These are phyloP conservation scores for Arctium lappa DNA, from an alignment of 129 eudicot species.

Conservation along the genomic window DNA sequence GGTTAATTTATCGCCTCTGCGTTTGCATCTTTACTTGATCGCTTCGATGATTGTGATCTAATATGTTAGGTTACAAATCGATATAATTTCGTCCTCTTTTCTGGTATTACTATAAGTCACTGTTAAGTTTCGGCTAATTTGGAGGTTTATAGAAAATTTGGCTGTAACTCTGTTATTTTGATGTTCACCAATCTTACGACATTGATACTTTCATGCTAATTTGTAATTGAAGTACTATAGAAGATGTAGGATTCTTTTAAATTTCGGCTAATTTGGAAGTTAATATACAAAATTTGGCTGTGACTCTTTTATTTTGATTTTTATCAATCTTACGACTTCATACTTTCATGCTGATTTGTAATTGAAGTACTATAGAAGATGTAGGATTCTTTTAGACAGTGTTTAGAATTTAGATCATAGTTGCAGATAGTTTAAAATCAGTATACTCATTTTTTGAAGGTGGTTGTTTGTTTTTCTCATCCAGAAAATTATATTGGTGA, in stretches of 20 bases:
- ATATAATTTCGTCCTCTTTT: background rate
- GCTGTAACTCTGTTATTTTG: background rate
- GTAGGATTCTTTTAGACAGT: background rate
- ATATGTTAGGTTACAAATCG: background rate
- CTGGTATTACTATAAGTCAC: background rate
- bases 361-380: background rate
- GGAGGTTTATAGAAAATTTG: background rate
- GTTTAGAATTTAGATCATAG: background rate
- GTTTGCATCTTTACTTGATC: background rate
- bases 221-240: background rate
- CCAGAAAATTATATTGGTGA: constrained; percentile 6
- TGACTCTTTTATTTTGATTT: background rate
- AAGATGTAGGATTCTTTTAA: background rate
- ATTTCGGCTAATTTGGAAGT: background rate
- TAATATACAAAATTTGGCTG: background rate
- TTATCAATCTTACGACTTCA: background rate
- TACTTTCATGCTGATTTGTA: constrained; percentile 1
- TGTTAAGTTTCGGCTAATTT: background rate
- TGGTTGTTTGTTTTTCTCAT: background rate
- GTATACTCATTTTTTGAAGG: background rate
- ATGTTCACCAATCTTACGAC: background rate
- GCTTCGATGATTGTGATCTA: background rate
- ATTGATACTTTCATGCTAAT: constrained; percentile 3
- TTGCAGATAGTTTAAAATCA: background rate
- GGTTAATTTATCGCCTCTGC: background rate